Base-by-base conservation (phyloP, 1,139 yeast species). In the Geotrichum aggregatum region DNA sequence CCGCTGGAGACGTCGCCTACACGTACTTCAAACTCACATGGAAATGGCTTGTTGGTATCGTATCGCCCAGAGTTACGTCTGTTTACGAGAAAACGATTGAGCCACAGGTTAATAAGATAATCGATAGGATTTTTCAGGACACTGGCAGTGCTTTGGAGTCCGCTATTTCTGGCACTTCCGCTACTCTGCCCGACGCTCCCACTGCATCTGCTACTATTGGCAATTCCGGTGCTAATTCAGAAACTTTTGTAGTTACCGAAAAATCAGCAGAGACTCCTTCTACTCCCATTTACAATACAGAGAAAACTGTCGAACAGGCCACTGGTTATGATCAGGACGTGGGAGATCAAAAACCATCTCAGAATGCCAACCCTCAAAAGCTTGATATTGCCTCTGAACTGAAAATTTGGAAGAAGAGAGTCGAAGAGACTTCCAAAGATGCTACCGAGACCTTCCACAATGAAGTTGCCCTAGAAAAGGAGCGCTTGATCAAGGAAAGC, bases 401-500 rank as follows among this genome's bases (percentile, higher is more conserved):
- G 35, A 33, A 45, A 13, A 53, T 57, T 31, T 65, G 68, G 68
- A 61, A 59, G 44, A 42, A 48, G 10, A 48, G 63, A 52, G 66
- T 65, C 40, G 64, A 58, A 33, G 58, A 57, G 52, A 66, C 63
- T 33, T 63, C 59, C 44, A 59, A 57, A 51, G 70, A 63, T 40
- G 68, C 64, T 39, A 61, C 59, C 56, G 64, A 50, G 51, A 61
- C 59, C 39, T 69, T 52, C 57, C 62, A 54, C 56, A 68, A 55
- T 54, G 70, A 61, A 58, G 65, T 57, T 50, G 71, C 59, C 54
- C 63, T 44, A 36, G 67, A 56, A 56, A 68, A 58, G 61, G 61
- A 36, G 18, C 44, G 50, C 8, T 44, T 63, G 36, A 46, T 61
- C 47, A 61, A 54, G 2, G 51, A 54, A 8, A 58, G 56, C 18